Percentiles rank a stretch among this genome's conserved stretches.
Conservation (phyloP, 2,329 filamentous ascomycete species). For the Botryosphaeria dothidea region DNA sequence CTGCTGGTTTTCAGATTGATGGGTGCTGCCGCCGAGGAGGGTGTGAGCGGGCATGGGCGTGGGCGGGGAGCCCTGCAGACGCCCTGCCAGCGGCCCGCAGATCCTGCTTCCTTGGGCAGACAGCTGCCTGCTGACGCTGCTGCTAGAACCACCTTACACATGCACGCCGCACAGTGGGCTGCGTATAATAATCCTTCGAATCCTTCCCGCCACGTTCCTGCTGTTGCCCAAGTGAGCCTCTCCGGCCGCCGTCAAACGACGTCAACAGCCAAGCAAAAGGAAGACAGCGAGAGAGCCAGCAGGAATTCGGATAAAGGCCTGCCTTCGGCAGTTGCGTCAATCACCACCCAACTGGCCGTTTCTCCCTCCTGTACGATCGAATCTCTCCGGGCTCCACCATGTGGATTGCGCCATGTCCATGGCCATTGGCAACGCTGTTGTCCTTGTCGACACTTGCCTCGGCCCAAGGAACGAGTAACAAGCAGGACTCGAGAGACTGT, state of each 20-base stretch:
- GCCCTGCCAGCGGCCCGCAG: background rate
- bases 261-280: background rate
- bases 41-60: background rate
- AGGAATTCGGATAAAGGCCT: background rate
- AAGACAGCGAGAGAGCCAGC: background rate
- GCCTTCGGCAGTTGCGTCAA: background rate
- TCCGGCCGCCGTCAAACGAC: background rate
- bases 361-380: background rate
- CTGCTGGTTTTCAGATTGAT: background rate
- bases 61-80: background rate
- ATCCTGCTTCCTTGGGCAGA: background rate
- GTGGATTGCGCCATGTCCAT: background rate
- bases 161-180: background rate
- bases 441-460: background rate
- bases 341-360: background rate
- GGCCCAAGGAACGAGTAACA: conserved; percentile 8
- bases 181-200: conserved; percentile 3
- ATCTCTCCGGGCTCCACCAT: background rate
- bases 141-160: background rate
- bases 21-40: background rate
- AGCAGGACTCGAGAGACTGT: conserved; percentile 21
- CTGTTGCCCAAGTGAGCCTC: background rate
- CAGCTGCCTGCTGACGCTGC: background rate
- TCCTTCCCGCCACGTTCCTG: background rate
- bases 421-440: background rate